Conservation (phyloP, 2,329 filamentous ascomycete genomes). For the Verticillium longisporum region DNA sequence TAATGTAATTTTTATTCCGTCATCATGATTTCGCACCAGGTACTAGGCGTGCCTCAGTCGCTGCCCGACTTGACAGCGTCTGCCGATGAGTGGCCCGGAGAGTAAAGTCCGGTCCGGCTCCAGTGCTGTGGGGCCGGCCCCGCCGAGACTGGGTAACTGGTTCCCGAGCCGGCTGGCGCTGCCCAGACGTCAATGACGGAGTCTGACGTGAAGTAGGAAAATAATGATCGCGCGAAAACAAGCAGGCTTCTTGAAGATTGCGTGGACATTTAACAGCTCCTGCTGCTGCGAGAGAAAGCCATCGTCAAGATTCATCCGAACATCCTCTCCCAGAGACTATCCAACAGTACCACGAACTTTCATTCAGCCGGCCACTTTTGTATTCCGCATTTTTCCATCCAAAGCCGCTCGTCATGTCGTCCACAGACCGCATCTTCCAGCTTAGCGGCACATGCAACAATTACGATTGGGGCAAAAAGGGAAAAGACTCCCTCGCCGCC, state of each 20-base stretch:
- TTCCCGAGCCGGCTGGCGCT: neutral
- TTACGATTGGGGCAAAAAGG: constrained; percentile 67
- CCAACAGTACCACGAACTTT: too few species aligned
- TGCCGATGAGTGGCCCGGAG: neutral
- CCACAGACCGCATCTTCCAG: constrained; percentile 30
- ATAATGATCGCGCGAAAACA: neutral
- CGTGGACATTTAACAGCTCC: neutral
- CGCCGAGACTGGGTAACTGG: neutral
- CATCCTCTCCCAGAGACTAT: too few species aligned
- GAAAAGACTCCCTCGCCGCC: constrained; percentile 58
- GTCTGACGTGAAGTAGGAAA: neutral
- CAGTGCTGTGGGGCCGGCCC: neutral
- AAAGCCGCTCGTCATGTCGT: constrained; percentile 1
- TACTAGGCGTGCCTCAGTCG: too few species aligned
- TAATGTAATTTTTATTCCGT: neutral
- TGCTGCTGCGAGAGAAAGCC: constrained; percentile 2
- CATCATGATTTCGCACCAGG: neutral
- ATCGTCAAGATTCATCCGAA: too few species aligned
- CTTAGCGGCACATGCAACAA: constrained; percentile 44
- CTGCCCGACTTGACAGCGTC: neutral
- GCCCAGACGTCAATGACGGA: neutral
- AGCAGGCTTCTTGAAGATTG: neutral
- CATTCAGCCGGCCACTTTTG: too few species aligned
- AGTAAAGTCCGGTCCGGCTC: neutral
- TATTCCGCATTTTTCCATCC: too few species aligned